Evolutionary conservation across 345 rosid genomes (phyloP).

Genomic region (Trapa incisa): DNA sequence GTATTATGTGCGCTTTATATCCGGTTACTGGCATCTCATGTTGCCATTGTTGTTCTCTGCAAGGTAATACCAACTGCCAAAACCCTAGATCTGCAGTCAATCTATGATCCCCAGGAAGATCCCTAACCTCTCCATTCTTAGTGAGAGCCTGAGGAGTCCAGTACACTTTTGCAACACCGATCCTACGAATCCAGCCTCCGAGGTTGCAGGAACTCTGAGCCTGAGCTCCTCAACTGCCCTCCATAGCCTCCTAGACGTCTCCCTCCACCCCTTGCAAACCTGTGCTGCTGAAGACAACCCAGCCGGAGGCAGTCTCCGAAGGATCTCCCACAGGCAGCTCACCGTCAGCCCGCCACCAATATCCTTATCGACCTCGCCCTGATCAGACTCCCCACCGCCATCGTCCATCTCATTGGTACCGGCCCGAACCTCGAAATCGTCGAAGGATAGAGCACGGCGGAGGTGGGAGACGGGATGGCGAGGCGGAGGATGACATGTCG

Average conservation of each 20-base stretch:
- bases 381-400: slow-evolving; percentile 7
- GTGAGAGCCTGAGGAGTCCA: slow-evolving; percentile 50
- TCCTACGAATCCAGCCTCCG: slow-evolving; percentile 69
- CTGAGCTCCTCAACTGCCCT: slow-evolving; percentile 75
- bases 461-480: slow-evolving; percentile 52
- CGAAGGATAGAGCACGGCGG: slow-evolving; percentile 81
- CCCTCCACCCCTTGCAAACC: slow-evolving; percentile 91
- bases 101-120: slow-evolving; percentile 6
- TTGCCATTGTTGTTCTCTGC: not conserved
- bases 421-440: slow-evolving; percentile 37
- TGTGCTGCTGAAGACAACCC: slow-evolving; percentile 58
- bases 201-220: slow-evolving; percentile 53
- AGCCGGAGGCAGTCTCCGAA: slow-evolving; percentile 63
- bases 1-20: not conserved
- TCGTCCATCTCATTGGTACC: slow-evolving; percentile 34
- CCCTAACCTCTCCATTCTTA: slow-evolving; percentile 76
- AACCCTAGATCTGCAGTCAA: slow-evolving; percentile 33
- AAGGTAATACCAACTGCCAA: not conserved
- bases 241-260: slow-evolving; percentile 66
- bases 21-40: not conserved
- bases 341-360: slow-evolving; percentile 33
- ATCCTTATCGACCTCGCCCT: slow-evolving; percentile 27
- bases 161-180: slow-evolving; percentile 79
- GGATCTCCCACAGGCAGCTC: slow-evolving; percentile 65
- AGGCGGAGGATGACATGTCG: slow-evolving; percentile 12